Evolutionary conservation across 2,329 filamentous ascomycete species (phyloP).

Genomic region (Fusarium proliferatum): DNA sequence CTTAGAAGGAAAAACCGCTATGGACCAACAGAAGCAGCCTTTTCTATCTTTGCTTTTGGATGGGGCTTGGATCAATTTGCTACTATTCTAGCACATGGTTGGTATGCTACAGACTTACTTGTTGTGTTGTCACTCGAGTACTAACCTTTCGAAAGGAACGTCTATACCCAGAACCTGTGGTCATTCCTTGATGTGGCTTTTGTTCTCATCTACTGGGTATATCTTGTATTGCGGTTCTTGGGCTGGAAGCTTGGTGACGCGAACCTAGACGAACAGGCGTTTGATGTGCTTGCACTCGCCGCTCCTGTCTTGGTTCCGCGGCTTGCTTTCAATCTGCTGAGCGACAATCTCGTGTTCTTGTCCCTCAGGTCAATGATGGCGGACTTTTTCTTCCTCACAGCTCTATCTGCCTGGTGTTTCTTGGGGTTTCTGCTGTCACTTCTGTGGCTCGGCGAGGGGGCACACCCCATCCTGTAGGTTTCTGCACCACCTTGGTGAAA

Average conservation of each 20-base stretch:
- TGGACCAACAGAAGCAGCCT: slow-evolving; percentile 71
- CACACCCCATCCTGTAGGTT: slow-evolving; percentile 66
- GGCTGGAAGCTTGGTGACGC: slow-evolving; percentile 62
- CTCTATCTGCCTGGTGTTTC: slow-evolving; percentile 85
- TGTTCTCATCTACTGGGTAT: slow-evolving; percentile 75
- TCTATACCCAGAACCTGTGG: slow-evolving; percentile 90
- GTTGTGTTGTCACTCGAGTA: not conserved
- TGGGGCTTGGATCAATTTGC: slow-evolving; percentile 84
- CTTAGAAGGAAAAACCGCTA: slow-evolving; percentile 69
- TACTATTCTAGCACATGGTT: slow-evolving; percentile 79
- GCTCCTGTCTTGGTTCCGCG: slow-evolving; percentile 82
- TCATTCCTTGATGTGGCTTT: slow-evolving; percentile 87
- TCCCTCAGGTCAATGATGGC: slow-evolving; percentile 86
- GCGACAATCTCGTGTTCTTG: slow-evolving; percentile 86
- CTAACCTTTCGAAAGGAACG: slow-evolving; percentile 63
- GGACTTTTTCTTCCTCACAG: slow-evolving; percentile 82
- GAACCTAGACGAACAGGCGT: slow-evolving; percentile 70
- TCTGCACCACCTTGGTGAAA: not conserved
- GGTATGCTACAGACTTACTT: slow-evolving; percentile 51
- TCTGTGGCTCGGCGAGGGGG: slow-evolving; percentile 78
- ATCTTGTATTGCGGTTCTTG: slow-evolving; percentile 76
- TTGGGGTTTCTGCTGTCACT: slow-evolving; percentile 83
- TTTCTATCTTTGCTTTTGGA: slow-evolving; percentile 79
- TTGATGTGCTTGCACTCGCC: slow-evolving; percentile 82
- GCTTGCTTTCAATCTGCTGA: slow-evolving; percentile 83